Conservation (phyloP, 1,284 basidiomycete species). For the Volvariella volvacea region DNA sequence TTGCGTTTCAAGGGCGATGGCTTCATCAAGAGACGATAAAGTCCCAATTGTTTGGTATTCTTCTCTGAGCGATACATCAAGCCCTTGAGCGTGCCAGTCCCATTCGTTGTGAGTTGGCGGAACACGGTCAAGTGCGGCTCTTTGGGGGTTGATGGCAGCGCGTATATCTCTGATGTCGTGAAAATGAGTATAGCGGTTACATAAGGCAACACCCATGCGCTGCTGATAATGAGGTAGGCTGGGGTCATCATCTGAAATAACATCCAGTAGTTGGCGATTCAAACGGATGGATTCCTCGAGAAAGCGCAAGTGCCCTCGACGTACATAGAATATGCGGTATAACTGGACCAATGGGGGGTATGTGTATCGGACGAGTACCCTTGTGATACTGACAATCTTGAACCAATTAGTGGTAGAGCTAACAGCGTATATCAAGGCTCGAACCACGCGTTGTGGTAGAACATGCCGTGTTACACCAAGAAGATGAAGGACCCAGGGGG, state of each 20-base stretch:
- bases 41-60: constrained; percentile 3
- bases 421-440: too few relatives aligned
- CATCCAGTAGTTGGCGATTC: constrained; percentile 8
- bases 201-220: constrained; percentile 7
- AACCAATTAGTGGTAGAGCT: too few relatives aligned
- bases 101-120: constrained; percentile 4
- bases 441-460: too few relatives aligned
- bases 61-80: constrained; percentile 3
- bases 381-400: background rate
- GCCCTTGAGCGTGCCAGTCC: constrained; percentile 1
- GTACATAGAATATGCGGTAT: too few relatives aligned
- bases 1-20: too few relatives aligned
- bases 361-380: too few relatives aligned
- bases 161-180: constrained; percentile 7
- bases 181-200: constrained; percentile 3
- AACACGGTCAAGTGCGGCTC: constrained; percentile 3
- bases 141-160: constrained; percentile 6
- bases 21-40: constrained; percentile 1
- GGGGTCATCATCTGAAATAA: constrained; percentile 7
- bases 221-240: constrained; percentile 10
- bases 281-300: constrained; percentile 6
- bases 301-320: too few relatives aligned
- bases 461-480: too few relatives aligned
- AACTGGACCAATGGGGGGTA: too few relatives aligned
- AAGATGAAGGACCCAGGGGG: too few relatives aligned